These are phyloP conservation scores for Durusdinium trenchii DNA, from an alignment of 73 alveolate species.

Conservation along the genomic window DNA sequence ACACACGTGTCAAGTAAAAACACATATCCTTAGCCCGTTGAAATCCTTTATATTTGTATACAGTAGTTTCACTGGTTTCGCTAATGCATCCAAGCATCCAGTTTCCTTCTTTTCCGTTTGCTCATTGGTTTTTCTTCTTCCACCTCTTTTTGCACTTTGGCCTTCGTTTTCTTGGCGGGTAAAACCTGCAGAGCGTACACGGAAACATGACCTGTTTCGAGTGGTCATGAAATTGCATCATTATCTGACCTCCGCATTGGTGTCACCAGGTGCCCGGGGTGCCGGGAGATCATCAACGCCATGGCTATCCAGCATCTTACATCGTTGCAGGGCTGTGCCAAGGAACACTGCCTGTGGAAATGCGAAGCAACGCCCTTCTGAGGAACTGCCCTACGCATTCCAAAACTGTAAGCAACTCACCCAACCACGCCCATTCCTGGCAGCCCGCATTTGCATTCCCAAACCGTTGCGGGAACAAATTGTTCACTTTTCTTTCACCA, in stretches of 20 bases:
- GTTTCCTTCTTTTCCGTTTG: constrained; percentile 68
- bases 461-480: too few species aligned
- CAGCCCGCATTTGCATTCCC: too few species aligned
- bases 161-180: constrained; percentile 37
- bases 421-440: too few species aligned
- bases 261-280: constrained; percentile 72
- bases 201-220: neutral
- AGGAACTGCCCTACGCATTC: too few species aligned
- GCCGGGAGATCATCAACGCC: constrained; percentile 32
- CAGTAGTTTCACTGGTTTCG: neutral
- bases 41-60: neutral
- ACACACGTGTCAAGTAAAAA: neutral
- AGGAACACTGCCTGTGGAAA: too few species aligned
- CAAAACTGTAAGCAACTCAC: too few species aligned
- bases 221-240: too few species aligned
- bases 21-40: neutral
- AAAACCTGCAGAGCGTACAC: constrained; percentile 16
- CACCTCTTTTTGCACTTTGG: neutral
- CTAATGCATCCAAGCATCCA: constrained; percentile 39
- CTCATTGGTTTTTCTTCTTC: constrained; percentile 85
- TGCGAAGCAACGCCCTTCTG: too few species aligned
- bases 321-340: neutral
- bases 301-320: constrained; percentile 69
- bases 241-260: constrained; percentile 59
- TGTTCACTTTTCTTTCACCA: too few species aligned